Evolutionary conservation across 177 flowering plant genomes (phyloP), one percentile per base, ranked within the genome.

Genomic region (Telopea speciosissima): DNA sequence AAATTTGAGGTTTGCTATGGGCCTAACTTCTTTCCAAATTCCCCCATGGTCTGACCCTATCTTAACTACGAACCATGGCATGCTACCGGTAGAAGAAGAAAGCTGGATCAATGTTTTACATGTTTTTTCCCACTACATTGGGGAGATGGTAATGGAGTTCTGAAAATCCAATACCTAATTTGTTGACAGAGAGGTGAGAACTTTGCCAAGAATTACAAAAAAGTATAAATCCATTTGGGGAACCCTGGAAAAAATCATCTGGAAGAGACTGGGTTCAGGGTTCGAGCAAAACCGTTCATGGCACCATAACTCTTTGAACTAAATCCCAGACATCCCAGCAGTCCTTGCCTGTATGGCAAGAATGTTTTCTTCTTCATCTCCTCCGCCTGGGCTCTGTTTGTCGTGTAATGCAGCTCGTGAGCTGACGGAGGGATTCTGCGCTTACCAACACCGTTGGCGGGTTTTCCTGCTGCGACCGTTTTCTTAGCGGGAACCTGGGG

Each of bases 321-420:
- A 64, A 92, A 92, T 49, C 98, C 97, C 28, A 94, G 73, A 72
- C 96, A 94, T 0, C 96, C 97, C 40, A 94, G 66, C 66, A 94
- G 75, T 0, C 97, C 98, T 77, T 90, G 97, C 75, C 86, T 83
- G 75, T 94, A 94, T 3, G 98, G 97, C 82, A 94, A 79, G 70
- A 71, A 90, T 26, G 98, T 92, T 83, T 84, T 90, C 89, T 83
- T 94, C 86, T 82, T 89, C 96, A 94, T 70, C 82, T 90, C 97
- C 83, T 94, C 97, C 12, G 91, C 85, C 54, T 89, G 90, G 62
- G 97, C 97, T 79, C 95, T 80, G 54, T 88, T 90, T n/a, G 88
- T 76, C 14, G 89, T 83, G 80, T 94, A 92, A 74, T 86, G 98
- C 71, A 85, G 26, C 84, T 94, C 97, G 67, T 90, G 93, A 13